These are phyloP conservation scores for Suillus subaureus DNA, from an alignment of 768 basidiomycete species.

Conservation along the genomic window DNA sequence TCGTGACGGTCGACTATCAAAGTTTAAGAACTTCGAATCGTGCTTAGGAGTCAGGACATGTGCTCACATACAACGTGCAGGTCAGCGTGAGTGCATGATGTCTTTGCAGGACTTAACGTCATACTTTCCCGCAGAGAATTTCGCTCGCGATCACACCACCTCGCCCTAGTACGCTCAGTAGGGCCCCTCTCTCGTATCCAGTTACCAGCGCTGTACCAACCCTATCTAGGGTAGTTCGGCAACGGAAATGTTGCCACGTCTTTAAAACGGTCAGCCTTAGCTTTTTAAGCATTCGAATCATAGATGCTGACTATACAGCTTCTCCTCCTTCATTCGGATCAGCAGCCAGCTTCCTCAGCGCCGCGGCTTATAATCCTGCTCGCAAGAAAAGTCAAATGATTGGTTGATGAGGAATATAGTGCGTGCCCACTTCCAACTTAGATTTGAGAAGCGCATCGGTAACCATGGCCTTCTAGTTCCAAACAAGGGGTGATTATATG, in stretches of 20 bases:
- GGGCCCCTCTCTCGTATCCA: not conserved
- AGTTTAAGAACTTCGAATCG: not conserved
- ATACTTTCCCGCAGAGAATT: not conserved
- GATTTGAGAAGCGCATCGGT: not conserved
- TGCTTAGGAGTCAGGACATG: not conserved
- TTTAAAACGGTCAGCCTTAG: not conserved
- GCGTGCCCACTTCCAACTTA: not conserved
- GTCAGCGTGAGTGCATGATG: not conserved
- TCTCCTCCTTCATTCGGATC: not conserved
- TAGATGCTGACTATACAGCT: not conserved
- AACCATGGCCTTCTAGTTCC: not conserved
- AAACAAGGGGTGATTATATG: not conserved
- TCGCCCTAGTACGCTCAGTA: not conserved
- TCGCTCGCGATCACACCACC: not conserved
- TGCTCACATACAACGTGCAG: not conserved
- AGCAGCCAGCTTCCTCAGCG: not conserved
- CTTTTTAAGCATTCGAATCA: not conserved
- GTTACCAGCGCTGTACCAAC: not conserved
- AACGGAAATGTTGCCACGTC: not conserved
- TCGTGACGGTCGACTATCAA: not conserved
- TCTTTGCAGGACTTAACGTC: not conserved
- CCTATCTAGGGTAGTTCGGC: not conserved
- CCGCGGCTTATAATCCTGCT: not conserved
- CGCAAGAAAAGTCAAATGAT: not conserved
- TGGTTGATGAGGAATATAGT: not conserved